Evolutionary conservation across 305 asterid species (phyloP).

Genomic region (Caryopteris hybrid): DNA sequence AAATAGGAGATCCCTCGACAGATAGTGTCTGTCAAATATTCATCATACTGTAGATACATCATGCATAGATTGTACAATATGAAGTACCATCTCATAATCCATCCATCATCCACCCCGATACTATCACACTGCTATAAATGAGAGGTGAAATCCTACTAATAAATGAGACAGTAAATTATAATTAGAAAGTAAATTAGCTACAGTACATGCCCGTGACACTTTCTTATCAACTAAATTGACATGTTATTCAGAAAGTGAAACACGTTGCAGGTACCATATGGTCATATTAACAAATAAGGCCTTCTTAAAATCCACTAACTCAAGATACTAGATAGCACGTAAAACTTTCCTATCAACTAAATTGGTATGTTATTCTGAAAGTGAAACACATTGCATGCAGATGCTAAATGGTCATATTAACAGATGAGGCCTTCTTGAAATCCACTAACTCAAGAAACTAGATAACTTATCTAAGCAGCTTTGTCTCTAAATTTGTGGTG

Average conservation of each 20-base stretch:
- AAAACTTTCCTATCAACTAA: too few species aligned
- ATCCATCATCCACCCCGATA: not conserved
- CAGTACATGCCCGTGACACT: not conserved
- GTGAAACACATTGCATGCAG: not conserved
- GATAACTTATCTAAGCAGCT: not conserved
- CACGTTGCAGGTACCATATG: not conserved
- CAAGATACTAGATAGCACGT: not conserved
- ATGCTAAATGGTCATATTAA: not conserved
- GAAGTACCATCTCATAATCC: not conserved
- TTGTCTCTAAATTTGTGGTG: not conserved
- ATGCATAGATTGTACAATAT: not conserved
- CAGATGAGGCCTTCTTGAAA: not conserved
- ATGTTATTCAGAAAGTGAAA: conserved; percentile 4
- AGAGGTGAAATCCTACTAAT: not conserved
- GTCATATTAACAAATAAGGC: not conserved
- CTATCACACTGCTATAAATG: not conserved
- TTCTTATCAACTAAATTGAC: not conserved
- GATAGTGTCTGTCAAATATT: not conserved
- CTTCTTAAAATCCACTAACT: not conserved
- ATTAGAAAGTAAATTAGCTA: not conserved
- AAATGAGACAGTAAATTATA: not conserved
- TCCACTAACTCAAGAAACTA: not conserved
- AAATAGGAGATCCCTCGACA: not conserved
- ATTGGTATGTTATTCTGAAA: conserved; percentile 3
- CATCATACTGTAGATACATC: not conserved